These are phyloP conservation scores for Sugiyamaella paludigena DNA, from an alignment of 1,139 yeast genomes.

Conservation along the genomic window DNA sequence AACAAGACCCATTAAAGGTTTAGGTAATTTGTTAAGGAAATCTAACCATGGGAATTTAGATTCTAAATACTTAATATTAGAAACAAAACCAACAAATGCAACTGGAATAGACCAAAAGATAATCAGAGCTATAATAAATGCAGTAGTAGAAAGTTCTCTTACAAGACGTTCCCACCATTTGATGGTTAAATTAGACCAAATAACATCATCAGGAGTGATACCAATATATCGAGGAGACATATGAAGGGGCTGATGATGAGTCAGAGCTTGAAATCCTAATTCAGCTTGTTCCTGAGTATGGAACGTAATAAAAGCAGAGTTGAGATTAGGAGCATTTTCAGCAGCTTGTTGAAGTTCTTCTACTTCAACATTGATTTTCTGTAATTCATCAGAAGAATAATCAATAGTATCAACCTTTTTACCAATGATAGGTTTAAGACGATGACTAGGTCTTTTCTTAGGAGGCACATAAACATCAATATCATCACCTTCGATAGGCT, in stretches of 20 bases:
- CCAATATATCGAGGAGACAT: constrained; percentile 63
- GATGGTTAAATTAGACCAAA: constrained; percentile 83
- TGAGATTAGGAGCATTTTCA: constrained; percentile 43
- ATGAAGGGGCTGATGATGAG: constrained; percentile 64
- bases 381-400: constrained; percentile 63
- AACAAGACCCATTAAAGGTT: constrained; percentile 66
- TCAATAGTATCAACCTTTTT: constrained; percentile 82
- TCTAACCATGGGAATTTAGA: constrained; percentile 60
- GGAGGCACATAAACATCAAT: constrained; percentile 67
- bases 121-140: constrained; percentile 56
- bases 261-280: constrained; percentile 75
- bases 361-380: constrained; percentile 66
- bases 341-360: constrained; percentile 53
- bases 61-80: constrained; percentile 67
- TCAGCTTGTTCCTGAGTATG: constrained; percentile 85
- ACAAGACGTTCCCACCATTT: constrained; percentile 80
- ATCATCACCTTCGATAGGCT: constrained; percentile 47
- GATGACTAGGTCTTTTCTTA: constrained; percentile 73
- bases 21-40: constrained; percentile 71
- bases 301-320: constrained; percentile 82
- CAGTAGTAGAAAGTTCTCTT: constrained; percentile 56
- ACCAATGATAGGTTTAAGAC: constrained; percentile 64
- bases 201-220: constrained; percentile 73
- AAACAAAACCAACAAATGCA: constrained; percentile 90
- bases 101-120: constrained; percentile 94